phyloP scores from a whole-genome alignment of 352 stramenopile species.

The Phytophthora quininea region DNA sequence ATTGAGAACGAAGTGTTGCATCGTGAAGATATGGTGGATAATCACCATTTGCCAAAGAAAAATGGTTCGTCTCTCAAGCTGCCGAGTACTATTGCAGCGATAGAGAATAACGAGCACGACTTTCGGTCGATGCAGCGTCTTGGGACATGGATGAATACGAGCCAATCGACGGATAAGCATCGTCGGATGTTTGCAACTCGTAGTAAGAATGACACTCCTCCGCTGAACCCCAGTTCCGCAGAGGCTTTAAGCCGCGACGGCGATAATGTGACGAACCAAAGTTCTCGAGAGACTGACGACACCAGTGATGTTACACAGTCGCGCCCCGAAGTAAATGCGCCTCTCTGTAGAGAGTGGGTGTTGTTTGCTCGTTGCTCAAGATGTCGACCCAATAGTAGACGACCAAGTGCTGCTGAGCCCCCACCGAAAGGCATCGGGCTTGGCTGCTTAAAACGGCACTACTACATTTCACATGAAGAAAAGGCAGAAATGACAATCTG shows the following conservation, averaged over 20 bases:
- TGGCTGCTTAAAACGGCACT: constrained; percentile 72
- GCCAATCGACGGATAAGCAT: constrained; percentile 56
- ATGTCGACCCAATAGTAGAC: not conserved
- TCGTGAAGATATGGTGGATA: not conserved
- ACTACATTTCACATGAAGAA: constrained; percentile 75
- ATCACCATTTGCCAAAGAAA: not conserved
- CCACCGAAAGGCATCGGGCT: constrained; percentile 37
- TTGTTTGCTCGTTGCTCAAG: constrained; percentile 65
- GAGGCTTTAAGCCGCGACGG: constrained; percentile 23
- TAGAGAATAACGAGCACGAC: constrained; percentile 50
- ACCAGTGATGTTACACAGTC: constrained; percentile 40
- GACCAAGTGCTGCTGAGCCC: not conserved
- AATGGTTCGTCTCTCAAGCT: constrained; percentile 18
- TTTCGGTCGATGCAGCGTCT: constrained; percentile 74
- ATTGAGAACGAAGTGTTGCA: constrained; percentile 4
- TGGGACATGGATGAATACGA: constrained; percentile 62
- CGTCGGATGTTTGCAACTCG: constrained; percentile 32
- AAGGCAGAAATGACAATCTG: constrained; percentile 63
- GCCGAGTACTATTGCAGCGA: constrained; percentile 37
- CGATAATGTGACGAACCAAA: constrained; percentile 52
- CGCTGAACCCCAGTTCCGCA: not conserved
- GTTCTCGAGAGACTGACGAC: constrained; percentile 24
- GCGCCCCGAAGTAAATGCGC: constrained; percentile 41
- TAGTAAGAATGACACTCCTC: not conserved
- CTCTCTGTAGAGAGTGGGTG: constrained; percentile 77